Evolutionary conservation across 371 early-diverging fungal genomes (phyloP), one percentile per base, ranked within the genome.

Genomic region (Catenaria anguillulae): DNA sequence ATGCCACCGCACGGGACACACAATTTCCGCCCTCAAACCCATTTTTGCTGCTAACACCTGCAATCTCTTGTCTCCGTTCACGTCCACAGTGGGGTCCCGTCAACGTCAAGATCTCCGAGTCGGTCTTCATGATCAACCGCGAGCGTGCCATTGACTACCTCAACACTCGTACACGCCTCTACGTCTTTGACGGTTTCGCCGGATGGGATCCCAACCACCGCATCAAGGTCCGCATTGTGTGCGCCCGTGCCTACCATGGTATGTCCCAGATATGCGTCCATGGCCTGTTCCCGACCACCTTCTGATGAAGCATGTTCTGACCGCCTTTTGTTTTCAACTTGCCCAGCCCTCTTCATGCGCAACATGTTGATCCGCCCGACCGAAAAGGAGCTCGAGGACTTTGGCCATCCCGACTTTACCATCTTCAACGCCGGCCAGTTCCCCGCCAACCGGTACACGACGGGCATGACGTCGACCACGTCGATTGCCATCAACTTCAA

Each of bases 291-390:
- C 92, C 64, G 86, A 91, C 72, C 87, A 94, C 80, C 85, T 94
- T 67, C 88, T 90, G 73, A 95, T 93, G 78, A 83, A 94, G 68
- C 87, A 95, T 63, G 84, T 94, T 15, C 85, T 95, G 67, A 91
- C 92, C 67, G 87, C 93, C 29, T 86, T 93, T 64, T 93, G 96
- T 40, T 94, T 94, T 77, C 95, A 95, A 71, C 83, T 66, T 59
- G 34, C 48, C 50, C 43, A 69, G 73, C 87, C 52, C 79, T 95
- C 65, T 96, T 96, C 71, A 95, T 95, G 94, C 80, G 84, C 74
- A 95, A 96, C 77, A 96, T 96, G 95, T 73, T 96, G 68, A 95
- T 96, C 71, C 84, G 95, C 52, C 95, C 95, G 43, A 89, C 93
- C 21, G 79, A 77, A 17, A 85, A 89, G 63, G 97, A 96, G 72